Evolutionary conservation across 2,329 filamentous ascomycete genomes (phyloP).

Genomic region (Talaromyces sp.): DNA sequence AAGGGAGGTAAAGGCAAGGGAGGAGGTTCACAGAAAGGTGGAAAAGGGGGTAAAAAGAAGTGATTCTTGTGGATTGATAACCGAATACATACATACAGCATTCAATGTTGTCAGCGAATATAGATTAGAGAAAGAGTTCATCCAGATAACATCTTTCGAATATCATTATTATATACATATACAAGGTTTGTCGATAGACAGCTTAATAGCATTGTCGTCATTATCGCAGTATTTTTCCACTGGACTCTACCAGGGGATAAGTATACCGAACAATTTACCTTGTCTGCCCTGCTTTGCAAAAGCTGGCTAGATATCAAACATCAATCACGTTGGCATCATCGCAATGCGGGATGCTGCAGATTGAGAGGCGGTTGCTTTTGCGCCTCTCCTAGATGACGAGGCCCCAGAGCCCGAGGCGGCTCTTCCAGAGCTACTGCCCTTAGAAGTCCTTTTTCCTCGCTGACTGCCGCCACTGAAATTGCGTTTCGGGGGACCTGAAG

Average conservation of each 20-base stretch:
- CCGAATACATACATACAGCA: not conserved
- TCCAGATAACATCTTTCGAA: not conserved
- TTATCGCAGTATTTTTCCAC: not conserved
- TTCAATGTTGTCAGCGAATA: not conserved
- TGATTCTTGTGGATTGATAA: slow-evolving; percentile 13
- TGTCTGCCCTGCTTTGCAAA: not conserved
- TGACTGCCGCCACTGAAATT: not conserved
- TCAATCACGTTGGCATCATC: slow-evolving; percentile 35
- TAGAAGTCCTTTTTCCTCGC: not conserved
- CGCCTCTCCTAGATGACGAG: not conserved
- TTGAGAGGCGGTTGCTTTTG: slow-evolving; percentile 13
- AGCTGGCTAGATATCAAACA: not conserved
- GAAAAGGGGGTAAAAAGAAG: slow-evolving; percentile 38
- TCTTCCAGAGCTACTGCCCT: slow-evolving; percentile 17
- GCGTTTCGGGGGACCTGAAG: not conserved
- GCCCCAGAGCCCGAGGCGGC: not conserved
- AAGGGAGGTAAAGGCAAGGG: slow-evolving; percentile 19
- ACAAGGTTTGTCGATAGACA: not conserved
- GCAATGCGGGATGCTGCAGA: slow-evolving; percentile 25
- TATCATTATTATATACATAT: not conserved
- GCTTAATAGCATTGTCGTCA: not conserved
- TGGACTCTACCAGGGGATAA: not conserved
- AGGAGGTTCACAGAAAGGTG: slow-evolving; percentile 13
- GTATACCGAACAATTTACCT: not conserved
- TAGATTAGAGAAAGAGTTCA: not conserved